These are phyloP conservation scores for Blepharisma japonicum DNA, from an alignment of 73 alveolate species.

Conservation along the genomic window DNA sequence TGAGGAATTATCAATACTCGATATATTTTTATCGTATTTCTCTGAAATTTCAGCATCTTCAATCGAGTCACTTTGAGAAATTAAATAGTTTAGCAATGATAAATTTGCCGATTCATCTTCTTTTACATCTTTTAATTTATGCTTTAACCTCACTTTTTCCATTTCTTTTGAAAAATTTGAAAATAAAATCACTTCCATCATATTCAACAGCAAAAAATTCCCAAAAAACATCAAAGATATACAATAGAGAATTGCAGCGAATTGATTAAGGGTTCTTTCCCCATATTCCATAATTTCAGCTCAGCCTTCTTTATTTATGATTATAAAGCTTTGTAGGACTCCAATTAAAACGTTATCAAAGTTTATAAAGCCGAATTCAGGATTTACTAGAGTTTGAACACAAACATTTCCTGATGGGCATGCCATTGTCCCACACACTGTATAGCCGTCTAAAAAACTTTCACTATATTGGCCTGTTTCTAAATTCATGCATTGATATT, in stretches of 20 bases:
- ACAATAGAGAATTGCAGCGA: conserved; percentile 52
- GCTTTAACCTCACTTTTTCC: not conserved
- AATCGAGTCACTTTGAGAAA: not conserved
- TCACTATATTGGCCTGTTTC: conserved; percentile 47
- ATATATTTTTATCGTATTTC: not conserved
- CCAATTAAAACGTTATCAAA: conserved; percentile 47
- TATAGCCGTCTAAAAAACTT: conserved; percentile 21
- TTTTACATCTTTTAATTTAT: too few species aligned
- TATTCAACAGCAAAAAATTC: conserved; percentile 79
- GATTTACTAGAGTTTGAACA: conserved; percentile 50
- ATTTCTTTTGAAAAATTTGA: conserved; percentile 34
- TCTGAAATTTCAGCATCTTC: not conserved
- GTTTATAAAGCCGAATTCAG: conserved; percentile 46
- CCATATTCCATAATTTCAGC: conserved; percentile 58
- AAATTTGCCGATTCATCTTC: not conserved
- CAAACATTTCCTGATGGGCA: conserved; percentile 51
- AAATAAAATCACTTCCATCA: conserved; percentile 84
- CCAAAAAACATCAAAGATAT: conserved; percentile 77
- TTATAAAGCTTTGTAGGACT: conserved; percentile 59
- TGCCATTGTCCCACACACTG: conserved; percentile 47
- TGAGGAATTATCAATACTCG: not conserved
- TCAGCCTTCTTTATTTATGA: conserved; percentile 92
- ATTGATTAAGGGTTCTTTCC: conserved; percentile 54
- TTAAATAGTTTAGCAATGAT: not conserved
- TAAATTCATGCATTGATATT: conserved; percentile 70